Percentiles rank a stretch among this genome's conserved stretches.
Evolutionary conservation across 148 eudicot genomes (phyloP).

Genomic region (Camellia lanceoleosa): DNA sequence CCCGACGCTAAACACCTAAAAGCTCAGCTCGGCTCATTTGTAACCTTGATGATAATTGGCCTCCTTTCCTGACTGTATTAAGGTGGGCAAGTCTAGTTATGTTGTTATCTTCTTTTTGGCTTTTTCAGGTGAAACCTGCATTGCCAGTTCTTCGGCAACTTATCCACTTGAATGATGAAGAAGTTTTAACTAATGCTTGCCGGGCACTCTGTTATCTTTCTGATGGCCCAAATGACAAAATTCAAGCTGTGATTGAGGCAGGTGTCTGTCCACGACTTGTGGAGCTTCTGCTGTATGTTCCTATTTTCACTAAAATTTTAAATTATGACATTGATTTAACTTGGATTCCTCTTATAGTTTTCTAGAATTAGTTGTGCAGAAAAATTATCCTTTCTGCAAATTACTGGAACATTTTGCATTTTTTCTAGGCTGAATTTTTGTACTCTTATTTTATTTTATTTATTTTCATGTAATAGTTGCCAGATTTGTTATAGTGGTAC

Average conservation of each 20-base stretch:
- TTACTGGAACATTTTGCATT: not conserved
- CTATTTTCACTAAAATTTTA: not conserved
- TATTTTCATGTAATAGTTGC: not conserved
- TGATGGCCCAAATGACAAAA: constrained; percentile 93
- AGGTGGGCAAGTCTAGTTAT: constrained; percentile 4
- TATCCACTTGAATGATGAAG: constrained; percentile 73
- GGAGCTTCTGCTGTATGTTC: constrained; percentile 72
- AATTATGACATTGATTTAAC: not conserved
- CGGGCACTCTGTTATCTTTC: constrained; percentile 97
- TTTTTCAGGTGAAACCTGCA: constrained; percentile 71
- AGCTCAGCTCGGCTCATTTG: not conserved
- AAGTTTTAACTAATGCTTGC: constrained; percentile 90
- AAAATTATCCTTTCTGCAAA: not conserved
- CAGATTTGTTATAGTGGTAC: constrained; percentile 5
- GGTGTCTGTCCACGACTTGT: constrained; percentile 84
- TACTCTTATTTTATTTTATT: not conserved
- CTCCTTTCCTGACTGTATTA: not conserved
- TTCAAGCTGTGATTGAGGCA: constrained; percentile 91
- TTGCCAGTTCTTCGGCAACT: constrained; percentile 76
- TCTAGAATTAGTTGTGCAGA: not conserved
- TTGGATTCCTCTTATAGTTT: not conserved
- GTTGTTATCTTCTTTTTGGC: constrained; percentile 1
- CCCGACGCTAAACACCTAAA: not conserved
- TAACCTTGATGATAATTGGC: not conserved
- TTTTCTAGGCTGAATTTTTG: not conserved